Evolutionary conservation across 2,329 filamentous ascomycete species (phyloP), one percentile per base, ranked within the genome.

Genomic region (Metarhizium humberi): DNA sequence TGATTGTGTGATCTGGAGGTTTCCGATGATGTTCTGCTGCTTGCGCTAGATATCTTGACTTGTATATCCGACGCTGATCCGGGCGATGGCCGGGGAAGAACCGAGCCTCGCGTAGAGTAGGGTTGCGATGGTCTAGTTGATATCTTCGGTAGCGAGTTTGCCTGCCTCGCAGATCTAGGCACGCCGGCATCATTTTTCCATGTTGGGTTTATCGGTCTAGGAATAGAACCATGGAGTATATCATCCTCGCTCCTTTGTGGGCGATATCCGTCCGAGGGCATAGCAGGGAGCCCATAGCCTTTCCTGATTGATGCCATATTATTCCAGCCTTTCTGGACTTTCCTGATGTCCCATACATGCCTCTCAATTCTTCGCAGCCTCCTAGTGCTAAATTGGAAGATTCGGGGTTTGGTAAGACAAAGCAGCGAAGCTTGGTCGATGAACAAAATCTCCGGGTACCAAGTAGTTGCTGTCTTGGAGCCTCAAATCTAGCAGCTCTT

Each of bases 271-370:
- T 76, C 72, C 42, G 66, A 66, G 60, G 73, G 69, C 57, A 72
- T 69, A 56, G 69, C 62, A 13, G 71, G 73, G 51, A 74, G 66
- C 56, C 74, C 71, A 60, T 69, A 71, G 55, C 69, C 69, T 58
- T 65, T 66, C 63, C 68, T 70, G 55, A 69, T 65, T 63, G 73
- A 72, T 67, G 73, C 72, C 75, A 77, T 77, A 58, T 56, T 72
- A 57, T 63, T 65, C 66, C 67, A 63, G 64, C 60, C 61, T 66
- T 64, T 42, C 32, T 14, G 49, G 50, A 50, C 8, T 34, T 62
- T 57, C 60, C 52, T 62, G 43, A 52, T 55, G 16, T 43, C 48
- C 55, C 48, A 32, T 57, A 53, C 60, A 63, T 62, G 57, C 58
- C 59, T 63, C 53, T 50, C 52, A 47, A 40, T 6, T 20, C 10